Evolutionary conservation across 148 eudicot genomes (phyloP), one percentile per base, ranked within the genome.

Genomic region (Oxyria digyna): DNA sequence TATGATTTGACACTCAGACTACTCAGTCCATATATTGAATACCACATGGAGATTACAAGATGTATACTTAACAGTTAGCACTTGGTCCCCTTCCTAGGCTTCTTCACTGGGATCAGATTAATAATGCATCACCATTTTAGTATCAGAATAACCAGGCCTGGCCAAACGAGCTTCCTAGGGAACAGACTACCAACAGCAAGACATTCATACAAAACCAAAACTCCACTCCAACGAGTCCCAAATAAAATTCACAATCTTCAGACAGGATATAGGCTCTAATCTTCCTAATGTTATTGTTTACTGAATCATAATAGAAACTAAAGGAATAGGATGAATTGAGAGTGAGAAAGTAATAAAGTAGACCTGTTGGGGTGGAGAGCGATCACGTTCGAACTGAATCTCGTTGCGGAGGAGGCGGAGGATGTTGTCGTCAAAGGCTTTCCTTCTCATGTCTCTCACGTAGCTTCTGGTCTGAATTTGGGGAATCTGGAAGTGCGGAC

Each of bases 331-430:
- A 67, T 15, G 38, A 54, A 50, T 9, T 8, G 13, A 5, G 40
- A 17, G 24, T 11, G 18, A 5, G 31, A 17, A 17, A 20, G 42
- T 35, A 13, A 48, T 32, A n/a, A 29, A 8, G 17, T 17, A 31
- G 62, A 88, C 97, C 96, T 85, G 78, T 21, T 55, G 38, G 6
- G 78, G 81, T 67, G 84, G 86, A 10, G 85, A 80, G 42, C 64
- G 67, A 10, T 89, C 91, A 69, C 81, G 76, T 59, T 92, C 98
- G 74, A 79, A 89, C 64, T 85, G 85, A 72, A 93, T 83, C 72
- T 93, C 98, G 55, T 83, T 81, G 29, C 95, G 87, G 23, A 93
- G 83, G 63, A 84, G 88, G 9, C 95, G 82, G 46, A 85, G 82
- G 35, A 90, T 71, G 35, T 80, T 83, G 3, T 63, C 85, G 35